Base-by-base conservation (phyloP, 176 grass and related monocot genomes). In the Thinopyrum elongatum region DNA sequence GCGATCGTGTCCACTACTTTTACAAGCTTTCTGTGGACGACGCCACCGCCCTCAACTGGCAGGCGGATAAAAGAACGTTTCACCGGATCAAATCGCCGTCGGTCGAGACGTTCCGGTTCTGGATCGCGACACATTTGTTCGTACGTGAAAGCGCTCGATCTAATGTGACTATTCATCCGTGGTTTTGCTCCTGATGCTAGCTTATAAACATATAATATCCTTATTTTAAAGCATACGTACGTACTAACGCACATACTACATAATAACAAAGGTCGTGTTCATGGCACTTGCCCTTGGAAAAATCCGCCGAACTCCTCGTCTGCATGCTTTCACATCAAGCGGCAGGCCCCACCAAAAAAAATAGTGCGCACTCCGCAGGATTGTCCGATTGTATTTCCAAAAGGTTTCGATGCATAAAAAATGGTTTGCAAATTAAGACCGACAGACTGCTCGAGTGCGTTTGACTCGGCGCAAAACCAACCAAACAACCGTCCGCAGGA, bases 51-150 rank as follows among this genome's bases (percentile, higher is more conserved):
- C 62, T 53, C 49, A 17, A 65, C 26, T 14, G 62, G 23, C 65
- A 17, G 67, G n/a, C 53, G 33, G 3, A 17, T 51, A 65, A 59
- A 79, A 38, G 8, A 75, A 81, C 39, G 41, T 65, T 65, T 81
- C 57, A 81, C 78, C 68, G 33, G 73, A 65, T 14, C 70, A n/a
- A 64, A 29, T 55, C 22, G 69, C 69, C 7, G 25, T 87, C 46
- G 6, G 14, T 39, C 41, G 11, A 72, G 69, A 23, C 39, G 58
- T 66, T 72, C 70, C 86, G 70, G 29, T 57, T 65, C 17, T 3
- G 41, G 86, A 81, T 19, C 17, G 70, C 30, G 69, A 82, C 69
- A 0, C 66, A 10, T 67, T 87, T 67, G 59, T 76, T 53, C 38
- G 41, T 14, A 38, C 10, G 21, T 23, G 11, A 74, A 46, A 41